Percentiles rank a stretch among this genome's conserved stretches.
Conservation (phyloP, 306 rosid genomes). For the Amphicarpaea edgeworthii region DNA sequence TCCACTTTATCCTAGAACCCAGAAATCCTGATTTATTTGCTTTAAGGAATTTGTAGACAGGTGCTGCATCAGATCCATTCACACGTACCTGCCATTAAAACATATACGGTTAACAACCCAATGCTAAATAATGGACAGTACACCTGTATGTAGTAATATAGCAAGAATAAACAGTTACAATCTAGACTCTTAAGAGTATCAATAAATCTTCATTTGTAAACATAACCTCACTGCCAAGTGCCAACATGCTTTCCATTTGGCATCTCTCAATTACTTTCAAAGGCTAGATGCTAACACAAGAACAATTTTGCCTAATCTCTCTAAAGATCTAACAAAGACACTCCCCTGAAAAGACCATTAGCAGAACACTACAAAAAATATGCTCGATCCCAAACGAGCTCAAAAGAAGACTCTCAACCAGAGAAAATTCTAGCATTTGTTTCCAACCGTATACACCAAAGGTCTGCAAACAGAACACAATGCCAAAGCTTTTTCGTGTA, state of each 20-base stretch:
- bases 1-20: conserved; percentile 86
- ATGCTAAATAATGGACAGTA: not conserved
- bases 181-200: conserved; percentile 25
- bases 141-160: not conserved
- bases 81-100: conserved; percentile 63
- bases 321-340: not conserved
- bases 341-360: not conserved
- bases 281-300: conserved; percentile 14
- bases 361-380: not conserved
- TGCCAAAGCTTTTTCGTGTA: not conserved
- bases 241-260: not conserved
- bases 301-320: conserved; percentile 13
- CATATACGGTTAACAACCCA: conserved; percentile 19
- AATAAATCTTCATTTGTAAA: conserved; percentile 35
- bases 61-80: conserved; percentile 72
- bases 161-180: not conserved
- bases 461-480: not conserved
- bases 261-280: conserved; percentile 20
- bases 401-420: not conserved
- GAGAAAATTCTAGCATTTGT: not conserved
- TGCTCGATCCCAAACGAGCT: not conserved
- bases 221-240: conserved; percentile 13
- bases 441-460: not conserved
- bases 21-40: conserved; percentile 62
- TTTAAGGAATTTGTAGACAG: conserved; percentile 81